phyloP scores from a whole-genome alignment of 2,329 filamentous ascomycete species.

The Fusarium lateritium region DNA sequence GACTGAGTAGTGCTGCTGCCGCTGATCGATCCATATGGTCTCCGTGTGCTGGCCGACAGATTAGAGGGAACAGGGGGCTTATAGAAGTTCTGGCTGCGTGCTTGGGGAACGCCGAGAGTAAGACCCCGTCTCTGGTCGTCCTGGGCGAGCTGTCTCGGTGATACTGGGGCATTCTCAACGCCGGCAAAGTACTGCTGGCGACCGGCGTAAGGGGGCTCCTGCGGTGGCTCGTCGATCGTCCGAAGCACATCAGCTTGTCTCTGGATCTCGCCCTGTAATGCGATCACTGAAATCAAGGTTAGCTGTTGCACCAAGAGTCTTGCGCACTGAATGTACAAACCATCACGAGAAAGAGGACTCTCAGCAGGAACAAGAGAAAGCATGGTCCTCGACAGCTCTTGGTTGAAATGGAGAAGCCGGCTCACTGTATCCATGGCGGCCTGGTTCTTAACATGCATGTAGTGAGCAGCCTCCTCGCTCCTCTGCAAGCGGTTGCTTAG shows the following conservation, averaged over 20 bases:
- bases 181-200: conserved; percentile 77
- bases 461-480: conserved; percentile 85
- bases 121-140: conserved; percentile 85
- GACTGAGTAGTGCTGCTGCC: conserved; percentile 75
- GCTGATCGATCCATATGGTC: conserved; percentile 90
- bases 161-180: conserved; percentile 84
- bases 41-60: conserved; percentile 80
- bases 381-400: conserved; percentile 84
- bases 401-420: conserved; percentile 81
- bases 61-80: conserved; percentile 86
- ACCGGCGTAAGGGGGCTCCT: conserved; percentile 76
- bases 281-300: conserved; percentile 60
- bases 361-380: conserved; percentile 82
- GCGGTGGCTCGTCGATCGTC: conserved; percentile 72
- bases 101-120: conserved; percentile 74
- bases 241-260: conserved; percentile 72
- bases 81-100: conserved; percentile 74
- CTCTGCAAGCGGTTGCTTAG: conserved; percentile 81
- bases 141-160: conserved; percentile 87
- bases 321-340: conserved; percentile 66
- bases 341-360: conserved; percentile 83
- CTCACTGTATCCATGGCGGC: conserved; percentile 84
- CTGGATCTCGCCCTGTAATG: conserved; percentile 72
- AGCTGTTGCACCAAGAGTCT: conserved; percentile 26
- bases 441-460: conserved; percentile 85